These are phyloP conservation scores for Pythium pyrilobum DNA, from an alignment of 352 stramenopile species.

Conservation along the genomic window DNA sequence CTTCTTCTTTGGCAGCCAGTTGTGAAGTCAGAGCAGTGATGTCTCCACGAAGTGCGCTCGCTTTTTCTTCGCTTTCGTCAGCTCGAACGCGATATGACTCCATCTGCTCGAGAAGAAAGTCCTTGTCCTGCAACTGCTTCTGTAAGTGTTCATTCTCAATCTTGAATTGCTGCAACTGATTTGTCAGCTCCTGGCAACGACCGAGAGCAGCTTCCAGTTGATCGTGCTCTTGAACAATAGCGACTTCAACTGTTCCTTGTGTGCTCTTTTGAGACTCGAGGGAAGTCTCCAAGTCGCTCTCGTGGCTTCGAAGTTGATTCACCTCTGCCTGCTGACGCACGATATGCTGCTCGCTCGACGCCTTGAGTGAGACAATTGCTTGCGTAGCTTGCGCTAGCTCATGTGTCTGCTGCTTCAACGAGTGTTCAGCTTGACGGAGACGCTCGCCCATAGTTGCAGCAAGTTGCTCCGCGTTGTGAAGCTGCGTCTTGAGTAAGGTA, in stretches of 20 bases:
- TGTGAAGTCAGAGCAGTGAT: slow-evolving; percentile 26
- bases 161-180: slow-evolving; percentile 62
- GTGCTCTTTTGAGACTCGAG: slow-evolving; percentile 16
- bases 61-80: slow-evolving; percentile 42
- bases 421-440: slow-evolving; percentile 29
- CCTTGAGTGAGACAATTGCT: slow-evolving; percentile 37
- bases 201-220: slow-evolving; percentile 26
- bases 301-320: slow-evolving; percentile 24
- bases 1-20: slow-evolving; percentile 29
- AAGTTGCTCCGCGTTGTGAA: slow-evolving; percentile 20
- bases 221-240: slow-evolving; percentile 27
- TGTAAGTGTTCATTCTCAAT: slow-evolving; percentile 71
- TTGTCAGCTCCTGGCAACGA: slow-evolving; percentile 34
- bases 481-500: slow-evolving; percentile 28
- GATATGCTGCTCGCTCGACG: slow-evolving; percentile 31
- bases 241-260: slow-evolving; percentile 12
- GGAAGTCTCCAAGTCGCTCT: slow-evolving; percentile 28
- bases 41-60: slow-evolving; percentile 26
- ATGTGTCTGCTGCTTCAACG: slow-evolving; percentile 19
- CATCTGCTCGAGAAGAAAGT: slow-evolving; percentile 60
- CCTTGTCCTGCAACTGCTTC: slow-evolving; percentile 59
- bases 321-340: slow-evolving; percentile 33
- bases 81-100: slow-evolving; percentile 38
- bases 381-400: slow-evolving; percentile 30
- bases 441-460: slow-evolving; percentile 13